These are phyloP conservation scores for Dipteronia sinensis DNA, from an alignment of 345 rosid species.

Conservation along the genomic window DNA sequence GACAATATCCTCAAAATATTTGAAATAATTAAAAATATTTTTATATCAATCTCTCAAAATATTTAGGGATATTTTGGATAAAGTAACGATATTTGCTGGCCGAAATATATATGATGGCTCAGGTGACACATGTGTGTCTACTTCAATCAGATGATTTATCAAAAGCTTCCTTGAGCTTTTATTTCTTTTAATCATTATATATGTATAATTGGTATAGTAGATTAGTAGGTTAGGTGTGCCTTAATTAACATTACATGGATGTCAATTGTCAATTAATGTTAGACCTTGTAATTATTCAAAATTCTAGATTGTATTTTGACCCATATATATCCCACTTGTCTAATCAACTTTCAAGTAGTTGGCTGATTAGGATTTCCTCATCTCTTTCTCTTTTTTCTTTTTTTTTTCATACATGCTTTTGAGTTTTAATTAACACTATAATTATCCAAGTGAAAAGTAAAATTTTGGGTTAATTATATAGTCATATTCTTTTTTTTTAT, in stretches of 20 bases:
- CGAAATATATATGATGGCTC: background rate
- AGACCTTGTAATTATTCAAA: constrained; percentile 7
- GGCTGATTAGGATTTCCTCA: too few species aligned
- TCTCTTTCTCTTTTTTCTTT: too few species aligned
- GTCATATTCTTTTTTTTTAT: too few species aligned
- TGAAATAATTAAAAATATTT: too few species aligned
- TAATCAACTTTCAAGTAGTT: too few species aligned
- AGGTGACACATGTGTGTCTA: background rate
- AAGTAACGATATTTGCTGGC: too few species aligned
- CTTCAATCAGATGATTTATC: constrained; percentile 3
- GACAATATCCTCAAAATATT: too few species aligned
- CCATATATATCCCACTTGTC: too few species aligned
- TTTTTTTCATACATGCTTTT: too few species aligned
- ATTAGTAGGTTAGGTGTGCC: constrained; percentile 9
- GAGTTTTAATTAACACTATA: too few species aligned
- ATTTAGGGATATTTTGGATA: too few species aligned
- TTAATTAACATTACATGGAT: background rate
- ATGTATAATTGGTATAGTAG: background rate
- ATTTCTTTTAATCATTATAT: background rate
- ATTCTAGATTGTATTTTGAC: constrained; percentile 11
- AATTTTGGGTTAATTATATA: background rate
- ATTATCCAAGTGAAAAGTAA: background rate
- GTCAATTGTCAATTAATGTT: constrained; percentile 11
- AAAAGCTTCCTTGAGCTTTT: background rate
- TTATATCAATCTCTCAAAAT: too few species aligned